phyloP scores from a whole-genome alignment of 768 basidiomycete species.

The button mushroom (Agaricus bisporus) region DNA sequence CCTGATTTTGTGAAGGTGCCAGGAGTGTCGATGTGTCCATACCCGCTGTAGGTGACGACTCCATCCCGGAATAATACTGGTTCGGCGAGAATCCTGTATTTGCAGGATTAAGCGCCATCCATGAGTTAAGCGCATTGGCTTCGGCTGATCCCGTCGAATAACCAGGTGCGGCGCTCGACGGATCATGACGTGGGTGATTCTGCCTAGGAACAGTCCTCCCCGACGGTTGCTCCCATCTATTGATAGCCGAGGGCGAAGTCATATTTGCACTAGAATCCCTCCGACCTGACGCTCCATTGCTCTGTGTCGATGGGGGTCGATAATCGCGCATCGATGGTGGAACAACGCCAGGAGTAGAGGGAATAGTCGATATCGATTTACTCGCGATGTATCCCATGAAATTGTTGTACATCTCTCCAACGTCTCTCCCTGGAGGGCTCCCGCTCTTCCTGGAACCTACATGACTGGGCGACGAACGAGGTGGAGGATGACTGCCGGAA shows the following conservation, averaged over 20 bases:
- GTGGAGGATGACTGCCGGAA: not conserved
- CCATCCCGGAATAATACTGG: not conserved
- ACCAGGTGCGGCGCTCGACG: not conserved
- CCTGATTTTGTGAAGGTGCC: not conserved
- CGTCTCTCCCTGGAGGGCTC: slow-evolving; percentile 7
- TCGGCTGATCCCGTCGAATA: not conserved
- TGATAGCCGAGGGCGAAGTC: slow-evolving; percentile 4
- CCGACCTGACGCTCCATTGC: not conserved
- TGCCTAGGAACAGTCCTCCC: not conserved
- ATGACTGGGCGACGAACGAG: not conserved
- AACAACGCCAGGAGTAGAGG: slow-evolving; percentile 5
- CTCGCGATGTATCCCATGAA: slow-evolving; percentile 19
- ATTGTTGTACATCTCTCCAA: slow-evolving; percentile 19
- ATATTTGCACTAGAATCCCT: not conserved
- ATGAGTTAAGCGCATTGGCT: not conserved
- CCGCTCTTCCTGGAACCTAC: not conserved
- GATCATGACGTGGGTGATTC: not conserved
- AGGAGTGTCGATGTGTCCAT: not conserved
- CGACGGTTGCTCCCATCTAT: slow-evolving; percentile 1
- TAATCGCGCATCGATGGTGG: slow-evolving; percentile 8
- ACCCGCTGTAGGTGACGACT: not conserved
- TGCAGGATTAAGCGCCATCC: slow-evolving; percentile 8
- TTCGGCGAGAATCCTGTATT: not conserved
- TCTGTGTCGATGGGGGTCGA: slow-evolving; percentile 3
- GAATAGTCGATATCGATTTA: slow-evolving; percentile 12